Evolutionary conservation across 345 rosid species (phyloP).

Genomic region (Rhizophora mangle): DNA sequence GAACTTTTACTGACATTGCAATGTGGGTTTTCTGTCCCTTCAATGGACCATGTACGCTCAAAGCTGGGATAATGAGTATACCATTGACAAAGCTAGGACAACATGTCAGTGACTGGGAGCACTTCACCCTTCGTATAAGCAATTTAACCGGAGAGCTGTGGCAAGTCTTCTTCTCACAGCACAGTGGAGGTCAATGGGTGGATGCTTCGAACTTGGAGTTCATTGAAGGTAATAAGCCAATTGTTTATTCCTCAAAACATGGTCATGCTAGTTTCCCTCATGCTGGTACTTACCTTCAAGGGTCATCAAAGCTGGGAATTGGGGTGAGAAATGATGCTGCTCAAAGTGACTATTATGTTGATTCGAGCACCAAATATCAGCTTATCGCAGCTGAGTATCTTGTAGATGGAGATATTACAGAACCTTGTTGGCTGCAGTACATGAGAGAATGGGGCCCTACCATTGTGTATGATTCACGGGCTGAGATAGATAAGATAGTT

Average conservation of each 20-base stretch:
- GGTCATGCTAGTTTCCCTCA: conserved; percentile 94
- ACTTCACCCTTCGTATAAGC: conserved; percentile 75
- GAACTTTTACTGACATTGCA: conserved; percentile 79
- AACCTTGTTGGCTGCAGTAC: conserved; percentile 82
- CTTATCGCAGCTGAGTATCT: conserved; percentile 79
- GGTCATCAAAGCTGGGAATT: conserved; percentile 68
- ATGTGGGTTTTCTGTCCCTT: conserved; percentile 97
- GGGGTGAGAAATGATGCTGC: conserved; percentile 73
- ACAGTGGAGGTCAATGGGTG: conserved; percentile 85
- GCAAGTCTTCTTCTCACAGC: conserved; percentile 77
- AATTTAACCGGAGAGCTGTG: conserved; percentile 86
- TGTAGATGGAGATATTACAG: conserved; percentile 48
- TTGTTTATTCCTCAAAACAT: conserved; percentile 72
- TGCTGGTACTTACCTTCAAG: conserved; percentile 75
- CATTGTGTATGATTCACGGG: conserved; percentile 66
- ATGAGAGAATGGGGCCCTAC: conserved; percentile 99
- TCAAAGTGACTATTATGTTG: conserved; percentile 50
- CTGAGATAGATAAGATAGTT: conserved; percentile 70
- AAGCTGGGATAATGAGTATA: conserved; percentile 63
- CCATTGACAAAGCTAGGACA: conserved; percentile 69
- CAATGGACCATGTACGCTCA: conserved; percentile 82
- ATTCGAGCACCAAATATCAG: conserved; percentile 66
- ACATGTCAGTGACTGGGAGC: conserved; percentile 93
- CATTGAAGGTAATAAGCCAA: conserved; percentile 52
- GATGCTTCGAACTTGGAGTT: conserved; percentile 65